Percentiles rank a stretch among this genome's conserved stretches.
phyloP scores from a whole-genome alignment of 2,329 filamentous ascomycete species.

The Fusarium poae region DNA sequence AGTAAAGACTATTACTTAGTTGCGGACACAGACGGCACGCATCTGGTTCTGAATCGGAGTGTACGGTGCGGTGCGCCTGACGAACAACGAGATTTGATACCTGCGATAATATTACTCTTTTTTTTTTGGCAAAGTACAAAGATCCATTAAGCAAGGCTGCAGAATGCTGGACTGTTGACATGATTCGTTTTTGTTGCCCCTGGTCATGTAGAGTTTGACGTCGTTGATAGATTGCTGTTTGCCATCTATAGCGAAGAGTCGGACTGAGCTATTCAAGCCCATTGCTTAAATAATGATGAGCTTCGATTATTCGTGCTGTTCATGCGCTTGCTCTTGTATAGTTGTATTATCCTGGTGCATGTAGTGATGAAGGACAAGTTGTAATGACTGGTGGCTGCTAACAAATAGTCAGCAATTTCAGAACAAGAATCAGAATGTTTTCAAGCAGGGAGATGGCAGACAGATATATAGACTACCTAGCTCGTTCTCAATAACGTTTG shows the following conservation, averaged over 20 bases:
- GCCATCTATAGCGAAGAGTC: neutral
- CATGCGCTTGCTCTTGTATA: neutral
- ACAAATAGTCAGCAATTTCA: neutral
- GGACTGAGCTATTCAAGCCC: neutral
- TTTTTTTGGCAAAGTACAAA: conserved; percentile 8
- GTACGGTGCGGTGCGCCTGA: conserved; percentile 38
- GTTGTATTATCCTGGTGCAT: neutral
- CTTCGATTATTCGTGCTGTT: neutral
- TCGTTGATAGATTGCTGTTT: neutral
- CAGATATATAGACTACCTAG: conserved; percentile 43
- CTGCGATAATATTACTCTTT: conserved; percentile 47
- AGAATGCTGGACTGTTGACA: neutral
- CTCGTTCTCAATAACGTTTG: conserved; percentile 23
- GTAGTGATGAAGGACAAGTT: neutral
- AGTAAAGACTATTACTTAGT: conserved; percentile 23
- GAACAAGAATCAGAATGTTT: neutral
- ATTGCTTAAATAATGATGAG: neutral
- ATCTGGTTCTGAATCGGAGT: conserved; percentile 28
- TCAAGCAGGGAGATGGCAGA: conserved; percentile 19
- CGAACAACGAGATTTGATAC: conserved; percentile 47
- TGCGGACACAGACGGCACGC: conserved; percentile 32
- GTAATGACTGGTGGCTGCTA: neutral
- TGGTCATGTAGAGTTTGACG: neutral
- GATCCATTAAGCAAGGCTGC: neutral
- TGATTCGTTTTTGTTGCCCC: neutral